A percentile compares a stretch with the other conserved stretches of the same genome.
These are phyloP conservation scores for Vickermania ingenoplastis DNA, from an alignment of 208 protist genomes.

Conservation along the genomic window DNA sequence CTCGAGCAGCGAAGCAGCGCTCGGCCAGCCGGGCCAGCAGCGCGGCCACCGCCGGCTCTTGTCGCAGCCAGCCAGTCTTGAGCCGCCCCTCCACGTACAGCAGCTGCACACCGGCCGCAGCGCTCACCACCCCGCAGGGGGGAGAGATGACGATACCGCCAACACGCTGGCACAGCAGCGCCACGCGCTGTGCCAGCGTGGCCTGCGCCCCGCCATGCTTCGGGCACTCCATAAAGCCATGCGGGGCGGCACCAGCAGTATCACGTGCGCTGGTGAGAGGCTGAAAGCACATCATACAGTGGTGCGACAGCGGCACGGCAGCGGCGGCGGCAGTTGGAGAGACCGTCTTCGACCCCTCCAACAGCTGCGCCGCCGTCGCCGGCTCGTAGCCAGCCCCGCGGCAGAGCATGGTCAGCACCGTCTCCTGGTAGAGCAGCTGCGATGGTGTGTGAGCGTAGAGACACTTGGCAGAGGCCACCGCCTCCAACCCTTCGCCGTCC, in stretches of 20 bases:
- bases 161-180: constrained; percentile 36
- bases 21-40: constrained; percentile 28
- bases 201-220: constrained; percentile 40
- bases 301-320: constrained; percentile 36
- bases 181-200: constrained; percentile 27
- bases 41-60: constrained; percentile 21
- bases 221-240: constrained; percentile 61
- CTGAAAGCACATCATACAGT: constrained; percentile 67
- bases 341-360: neutral
- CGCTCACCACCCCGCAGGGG: constrained; percentile 41
- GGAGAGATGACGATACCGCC: constrained; percentile 34
- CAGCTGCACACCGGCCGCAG: constrained; percentile 65
- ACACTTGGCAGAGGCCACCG: constrained; percentile 33
- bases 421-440: constrained; percentile 20
- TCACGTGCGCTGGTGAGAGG: neutral
- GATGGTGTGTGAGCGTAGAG: constrained; percentile 55
- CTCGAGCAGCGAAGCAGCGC: constrained; percentile 35
- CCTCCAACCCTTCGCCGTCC: constrained; percentile 14
- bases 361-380: constrained; percentile 1
- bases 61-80: constrained; percentile 33
- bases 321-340: constrained; percentile 24
- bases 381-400: neutral
- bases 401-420: constrained; percentile 49
- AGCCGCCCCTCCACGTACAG: constrained; percentile 61
- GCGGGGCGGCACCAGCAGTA: no score